Evolutionary conservation across 345 rosid species (phyloP).

Genomic region (Moricandia arvensis): DNA sequence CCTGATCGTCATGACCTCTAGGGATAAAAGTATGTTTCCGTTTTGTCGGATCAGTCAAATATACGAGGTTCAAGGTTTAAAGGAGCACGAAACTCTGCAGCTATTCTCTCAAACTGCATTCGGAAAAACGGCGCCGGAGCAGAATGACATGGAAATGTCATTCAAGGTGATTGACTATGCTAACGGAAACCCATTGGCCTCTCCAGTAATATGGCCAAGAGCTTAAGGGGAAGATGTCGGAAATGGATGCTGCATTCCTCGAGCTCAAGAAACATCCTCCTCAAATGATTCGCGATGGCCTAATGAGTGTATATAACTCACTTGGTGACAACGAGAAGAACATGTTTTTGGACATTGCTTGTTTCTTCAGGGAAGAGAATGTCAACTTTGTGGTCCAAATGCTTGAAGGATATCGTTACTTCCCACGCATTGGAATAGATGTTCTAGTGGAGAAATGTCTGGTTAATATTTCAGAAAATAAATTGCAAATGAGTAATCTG

Average conservation of each 20-base stretch:
- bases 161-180: neutral
- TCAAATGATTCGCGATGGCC: neutral
- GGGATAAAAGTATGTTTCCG: neutral
- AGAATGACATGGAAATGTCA: neutral
- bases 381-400: neutral
- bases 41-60: neutral
- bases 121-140: neutral
- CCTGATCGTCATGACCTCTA: conserved; percentile 10
- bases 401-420: conserved; percentile 27
- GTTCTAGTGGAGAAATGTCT: conserved; percentile 35
- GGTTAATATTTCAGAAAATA: neutral
- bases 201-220: neutral
- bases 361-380: conserved; percentile 12
- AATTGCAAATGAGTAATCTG: conserved; percentile 17
- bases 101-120: neutral
- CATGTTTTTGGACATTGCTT: conserved; percentile 22
- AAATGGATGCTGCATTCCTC: neutral
- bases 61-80: neutral
- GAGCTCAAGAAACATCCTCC: neutral
- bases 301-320: neutral
- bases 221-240: neutral
- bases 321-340: conserved; percentile 4
- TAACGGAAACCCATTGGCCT: conserved; percentile 34
- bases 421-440: conserved; percentile 21
- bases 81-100: neutral